phyloP scores from a whole-genome alignment of 2,329 filamentous ascomycete species.

The Ophiostoma sp. region DNA sequence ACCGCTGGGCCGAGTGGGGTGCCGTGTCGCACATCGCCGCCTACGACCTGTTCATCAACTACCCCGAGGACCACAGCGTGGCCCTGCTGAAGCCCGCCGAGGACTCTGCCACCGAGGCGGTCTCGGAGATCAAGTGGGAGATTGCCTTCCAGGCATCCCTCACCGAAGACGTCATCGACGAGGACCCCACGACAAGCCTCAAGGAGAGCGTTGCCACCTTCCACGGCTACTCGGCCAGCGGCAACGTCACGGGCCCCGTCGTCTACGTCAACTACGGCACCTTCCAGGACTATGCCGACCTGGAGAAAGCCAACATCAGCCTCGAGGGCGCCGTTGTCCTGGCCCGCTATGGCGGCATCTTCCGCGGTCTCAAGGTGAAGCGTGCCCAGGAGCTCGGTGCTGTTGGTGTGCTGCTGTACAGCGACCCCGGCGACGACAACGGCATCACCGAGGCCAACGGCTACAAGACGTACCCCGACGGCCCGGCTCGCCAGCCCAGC shows the following conservation, averaged over 20 bases:
- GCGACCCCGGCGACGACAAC: slow-evolving; percentile 84
- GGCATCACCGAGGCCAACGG: slow-evolving; percentile 76
- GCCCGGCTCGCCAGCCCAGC: slow-evolving; percentile 80
- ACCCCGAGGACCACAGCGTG: slow-evolving; percentile 64
- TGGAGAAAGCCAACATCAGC: slow-evolving; percentile 66
- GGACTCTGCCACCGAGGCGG: slow-evolving; percentile 19
- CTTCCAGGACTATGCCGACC: slow-evolving; percentile 76
- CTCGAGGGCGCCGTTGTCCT: slow-evolving; percentile 82
- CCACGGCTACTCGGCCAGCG: slow-evolving; percentile 88
- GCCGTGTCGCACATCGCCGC: slow-evolving; percentile 57
- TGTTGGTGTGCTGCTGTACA: slow-evolving; percentile 78
- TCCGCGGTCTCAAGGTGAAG: slow-evolving; percentile 88
- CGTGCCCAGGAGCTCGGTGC: slow-evolving; percentile 86
- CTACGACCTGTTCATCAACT: slow-evolving; percentile 75
- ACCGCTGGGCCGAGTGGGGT: slow-evolving; percentile 68
- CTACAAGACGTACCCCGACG: slow-evolving; percentile 71
- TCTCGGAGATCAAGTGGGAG: slow-evolving; percentile 41
- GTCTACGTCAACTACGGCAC: slow-evolving; percentile 92
- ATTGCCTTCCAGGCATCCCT: slow-evolving; percentile 74
- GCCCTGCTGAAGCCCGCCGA: slow-evolving; percentile 54
- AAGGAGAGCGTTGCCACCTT: slow-evolving; percentile 76
- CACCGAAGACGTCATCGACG: slow-evolving; percentile 75
- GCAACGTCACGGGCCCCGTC: slow-evolving; percentile 82
- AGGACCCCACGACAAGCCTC: slow-evolving; percentile 73
- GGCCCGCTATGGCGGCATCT: slow-evolving; percentile 77